Conservation (phyloP, 2,329 filamentous ascomycete genomes). For the Celoporthe dispersa region DNA sequence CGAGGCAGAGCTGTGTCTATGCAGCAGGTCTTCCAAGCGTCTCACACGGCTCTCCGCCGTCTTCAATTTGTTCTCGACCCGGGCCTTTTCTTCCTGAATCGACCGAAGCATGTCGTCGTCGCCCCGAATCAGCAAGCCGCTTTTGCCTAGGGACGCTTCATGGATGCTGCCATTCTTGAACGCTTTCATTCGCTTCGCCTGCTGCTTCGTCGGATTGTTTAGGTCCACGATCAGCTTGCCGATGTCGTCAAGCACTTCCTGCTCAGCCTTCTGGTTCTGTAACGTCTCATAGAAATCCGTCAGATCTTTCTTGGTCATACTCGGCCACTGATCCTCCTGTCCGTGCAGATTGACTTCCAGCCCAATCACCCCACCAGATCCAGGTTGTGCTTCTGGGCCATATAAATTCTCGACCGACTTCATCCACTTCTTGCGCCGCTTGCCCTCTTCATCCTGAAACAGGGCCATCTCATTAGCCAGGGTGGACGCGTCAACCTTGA, state of each 20-base stretch:
- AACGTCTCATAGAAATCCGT: conserved; percentile 73
- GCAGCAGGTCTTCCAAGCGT: conserved; percentile 87
- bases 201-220: conserved; percentile 81
- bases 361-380: conserved; percentile 72
- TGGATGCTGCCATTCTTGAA: conserved; percentile 98
- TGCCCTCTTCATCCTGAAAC: conserved; percentile 90
- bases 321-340: conserved; percentile 81
- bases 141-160: conserved; percentile 85
- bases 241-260: conserved; percentile 71
- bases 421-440: conserved; percentile 86
- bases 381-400: conserved; percentile 61
- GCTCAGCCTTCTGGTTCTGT: conserved; percentile 67
- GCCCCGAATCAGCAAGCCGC: conserved; percentile 82
- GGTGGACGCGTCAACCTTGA: conserved; percentile 83
- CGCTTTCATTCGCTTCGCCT: conserved; percentile 83
- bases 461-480: conserved; percentile 91
- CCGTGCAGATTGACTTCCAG: conserved; percentile 86
- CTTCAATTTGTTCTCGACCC: conserved; percentile 73
- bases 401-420: conserved; percentile 80
- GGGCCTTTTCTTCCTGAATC: conserved; percentile 82
- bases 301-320: conserved; percentile 75
- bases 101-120: conserved; percentile 79
- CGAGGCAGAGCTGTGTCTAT: conserved; percentile 72
- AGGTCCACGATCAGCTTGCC: conserved; percentile 78
- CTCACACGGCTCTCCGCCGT: conserved; percentile 89